Conservation (phyloP, 495 filamentous ascomycete genomes). For the Alectoria sarmentosa region DNA sequence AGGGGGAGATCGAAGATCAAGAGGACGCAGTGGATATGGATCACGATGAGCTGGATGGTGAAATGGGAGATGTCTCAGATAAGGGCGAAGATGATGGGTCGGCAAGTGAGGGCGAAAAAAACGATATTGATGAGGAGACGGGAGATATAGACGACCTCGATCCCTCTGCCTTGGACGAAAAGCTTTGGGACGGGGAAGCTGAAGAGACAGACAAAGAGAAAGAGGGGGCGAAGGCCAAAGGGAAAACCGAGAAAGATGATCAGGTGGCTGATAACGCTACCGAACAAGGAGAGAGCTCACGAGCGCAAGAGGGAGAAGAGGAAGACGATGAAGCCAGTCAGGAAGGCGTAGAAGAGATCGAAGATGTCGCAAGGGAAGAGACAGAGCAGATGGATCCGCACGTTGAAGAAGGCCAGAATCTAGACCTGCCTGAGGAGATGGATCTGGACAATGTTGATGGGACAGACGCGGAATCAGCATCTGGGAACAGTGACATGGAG, state of each 20-base stretch:
- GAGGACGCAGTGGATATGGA: constrained; percentile 93
- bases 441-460: constrained; percentile 59
- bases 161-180: constrained; percentile 86
- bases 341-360: constrained; percentile 53
- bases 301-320: constrained; percentile 28
- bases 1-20: constrained; percentile 58
- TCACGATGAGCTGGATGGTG: constrained; percentile 78
- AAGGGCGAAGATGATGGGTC: constrained; percentile 39
- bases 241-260: constrained; percentile 40
- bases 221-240: constrained; percentile 46
- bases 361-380: constrained; percentile 51
- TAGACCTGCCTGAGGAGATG: constrained; percentile 65
- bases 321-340: constrained; percentile 48
- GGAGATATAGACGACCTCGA: constrained; percentile 87
- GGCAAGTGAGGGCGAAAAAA: constrained; percentile 32
- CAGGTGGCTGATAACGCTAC: constrained; percentile 26
- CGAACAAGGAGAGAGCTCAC: constrained; percentile 43
- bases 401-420: constrained; percentile 60
- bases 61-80: constrained; percentile 59
- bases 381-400: constrained; percentile 62
- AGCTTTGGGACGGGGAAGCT: constrained; percentile 87
- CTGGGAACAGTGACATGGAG: constrained; percentile 64
- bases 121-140: constrained; percentile 73
- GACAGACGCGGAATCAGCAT: constrained; percentile 55
- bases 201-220: constrained; percentile 77